phyloP scores from a whole-genome alignment of 2,329 filamentous ascomycete species.

The Parasarocladium wereldwijsianum region DNA sequence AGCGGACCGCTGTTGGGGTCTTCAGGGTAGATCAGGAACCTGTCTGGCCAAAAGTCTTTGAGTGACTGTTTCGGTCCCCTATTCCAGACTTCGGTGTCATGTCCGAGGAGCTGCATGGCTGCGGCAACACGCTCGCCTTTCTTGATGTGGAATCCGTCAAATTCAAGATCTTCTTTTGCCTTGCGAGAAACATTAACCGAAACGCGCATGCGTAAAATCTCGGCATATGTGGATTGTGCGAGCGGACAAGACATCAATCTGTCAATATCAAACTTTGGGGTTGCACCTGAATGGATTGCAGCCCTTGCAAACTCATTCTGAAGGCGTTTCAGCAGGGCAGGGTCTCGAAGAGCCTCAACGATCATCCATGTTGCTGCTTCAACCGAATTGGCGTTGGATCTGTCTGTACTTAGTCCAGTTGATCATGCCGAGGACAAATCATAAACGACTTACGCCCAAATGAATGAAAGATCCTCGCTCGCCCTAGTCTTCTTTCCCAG shows the following conservation, averaged over 20 bases:
- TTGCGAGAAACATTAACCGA: background rate
- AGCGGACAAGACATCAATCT: conserved; percentile 1
- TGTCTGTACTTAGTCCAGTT: background rate
- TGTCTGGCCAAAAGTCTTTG: conserved; percentile 8
- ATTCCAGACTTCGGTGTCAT: conserved; percentile 7
- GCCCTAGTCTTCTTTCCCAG: background rate
- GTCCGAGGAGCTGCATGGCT: background rate
- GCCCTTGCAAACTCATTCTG: background rate
- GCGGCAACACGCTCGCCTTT: conserved; percentile 2
- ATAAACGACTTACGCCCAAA: conserved; percentile 1
- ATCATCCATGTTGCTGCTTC: conserved; percentile 1
- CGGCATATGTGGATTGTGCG: conserved; percentile 1
- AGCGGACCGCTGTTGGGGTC: conserved; percentile 8
- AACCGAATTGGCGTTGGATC: conserved; percentile 2
- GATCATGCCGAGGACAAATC: background rate
- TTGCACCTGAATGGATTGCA: too few species aligned
- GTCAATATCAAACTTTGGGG: background rate
- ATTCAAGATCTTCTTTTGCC: conserved; percentile 2
- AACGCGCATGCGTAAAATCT: conserved; percentile 1
- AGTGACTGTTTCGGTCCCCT: conserved; percentile 2
- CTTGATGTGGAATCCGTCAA: conserved; percentile 2
- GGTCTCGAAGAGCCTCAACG: background rate
- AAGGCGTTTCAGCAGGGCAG: background rate
- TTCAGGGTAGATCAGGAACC: conserved; percentile 8
- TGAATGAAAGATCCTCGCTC: conserved; percentile 1